These are phyloP conservation scores for Citrus sp. DNA, from an alignment of 345 rosid species.

Conservation along the genomic window DNA sequence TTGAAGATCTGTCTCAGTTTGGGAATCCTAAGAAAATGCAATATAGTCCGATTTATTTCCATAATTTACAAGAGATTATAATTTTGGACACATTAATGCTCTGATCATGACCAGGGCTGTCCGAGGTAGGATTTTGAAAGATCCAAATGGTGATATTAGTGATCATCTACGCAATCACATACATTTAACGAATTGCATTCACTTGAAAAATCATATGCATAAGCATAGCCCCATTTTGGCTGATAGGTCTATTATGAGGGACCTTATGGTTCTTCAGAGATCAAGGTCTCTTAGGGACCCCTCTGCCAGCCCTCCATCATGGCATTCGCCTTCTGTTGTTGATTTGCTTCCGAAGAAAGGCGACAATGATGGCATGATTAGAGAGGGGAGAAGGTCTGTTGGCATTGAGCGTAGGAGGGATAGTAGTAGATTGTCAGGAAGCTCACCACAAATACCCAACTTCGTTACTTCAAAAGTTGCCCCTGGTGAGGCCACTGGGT, in stretches of 20 bases:
- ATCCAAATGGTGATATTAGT: constrained; percentile 79
- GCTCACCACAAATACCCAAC: constrained; percentile 51
- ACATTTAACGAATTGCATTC: constrained; percentile 94
- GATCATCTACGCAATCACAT: constrained; percentile 96
- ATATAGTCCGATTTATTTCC: constrained; percentile 34
- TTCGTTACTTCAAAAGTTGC: constrained; percentile 59
- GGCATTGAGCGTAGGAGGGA: constrained; percentile 50
- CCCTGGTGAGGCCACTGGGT: constrained; percentile 40
- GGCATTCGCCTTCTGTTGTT: constrained; percentile 73
- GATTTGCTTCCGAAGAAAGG: constrained; percentile 64
- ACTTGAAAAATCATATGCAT: constrained; percentile 98
- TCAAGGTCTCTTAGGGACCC: constrained; percentile 92
- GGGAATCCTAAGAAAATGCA: constrained; percentile 32
- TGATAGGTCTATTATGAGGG: constrained; percentile 87
- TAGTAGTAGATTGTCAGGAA: constrained; percentile 55
- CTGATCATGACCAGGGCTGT: constrained; percentile 82
- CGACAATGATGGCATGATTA: constrained; percentile 35
- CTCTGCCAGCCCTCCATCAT: constrained; percentile 80
- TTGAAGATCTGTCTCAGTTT: constrained; percentile 19
- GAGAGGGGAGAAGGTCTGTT: constrained; percentile 61
- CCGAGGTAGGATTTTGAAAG: constrained; percentile 72
- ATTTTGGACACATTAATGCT: constrained; percentile 22
- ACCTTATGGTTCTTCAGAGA: constrained; percentile 83
- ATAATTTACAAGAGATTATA: constrained; percentile 21
- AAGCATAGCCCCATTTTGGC: constrained; percentile 81